Base-by-base conservation (phyloP, 148 eudicot genomes). In the Dysphania ambrosioides region DNA sequence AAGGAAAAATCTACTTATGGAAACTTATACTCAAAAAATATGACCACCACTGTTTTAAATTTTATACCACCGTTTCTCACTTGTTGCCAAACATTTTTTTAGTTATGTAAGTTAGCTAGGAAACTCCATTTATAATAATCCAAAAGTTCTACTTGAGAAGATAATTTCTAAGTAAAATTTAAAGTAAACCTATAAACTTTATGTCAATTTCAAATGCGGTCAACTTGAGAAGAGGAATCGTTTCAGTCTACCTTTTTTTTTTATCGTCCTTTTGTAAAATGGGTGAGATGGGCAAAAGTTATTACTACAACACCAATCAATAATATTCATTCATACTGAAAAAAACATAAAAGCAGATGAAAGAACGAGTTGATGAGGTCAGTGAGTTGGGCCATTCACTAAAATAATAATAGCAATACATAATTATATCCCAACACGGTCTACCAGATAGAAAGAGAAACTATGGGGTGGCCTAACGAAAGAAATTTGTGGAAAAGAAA, bases 341-440 rank as follows among this genome's bases (percentile, higher is more conserved):
- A 41, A 41, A 8, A 41, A 9, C 4, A 47, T 6, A 26, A 70
- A 51, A 51, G 13, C 44, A 10, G 5, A 26, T 49, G 29, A 49
- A 51, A 10, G 35, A 21, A 21, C n/a, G 10, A 68, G 49, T 29
- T 42, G 62, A 53, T 34, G 60, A 51, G 61, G 23, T 36, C 49
- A 38, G 8, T 38, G 42, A 69, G 24, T 44, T 47, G 72, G 72
- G 21, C 55, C 57, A 44, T 19, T 21, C 44, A 66, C 11, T 36
- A 66, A 36, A 32, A 65, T 35, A 65, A 65, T 32, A 32, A 41
- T 27, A 49, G 36, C 63, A 74, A 61, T 77, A 61, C 75, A 77
- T 77, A 70, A 77, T 77, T 70, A 77, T 70, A 77, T 77, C 75
- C 51, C 62, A 77, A 77, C 75, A 77, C 79, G 79, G 70, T 70